These are phyloP conservation scores for Scutellaria baicalensis DNA, from an alignment of 257 asterid genomes.

Conservation along the genomic window DNA sequence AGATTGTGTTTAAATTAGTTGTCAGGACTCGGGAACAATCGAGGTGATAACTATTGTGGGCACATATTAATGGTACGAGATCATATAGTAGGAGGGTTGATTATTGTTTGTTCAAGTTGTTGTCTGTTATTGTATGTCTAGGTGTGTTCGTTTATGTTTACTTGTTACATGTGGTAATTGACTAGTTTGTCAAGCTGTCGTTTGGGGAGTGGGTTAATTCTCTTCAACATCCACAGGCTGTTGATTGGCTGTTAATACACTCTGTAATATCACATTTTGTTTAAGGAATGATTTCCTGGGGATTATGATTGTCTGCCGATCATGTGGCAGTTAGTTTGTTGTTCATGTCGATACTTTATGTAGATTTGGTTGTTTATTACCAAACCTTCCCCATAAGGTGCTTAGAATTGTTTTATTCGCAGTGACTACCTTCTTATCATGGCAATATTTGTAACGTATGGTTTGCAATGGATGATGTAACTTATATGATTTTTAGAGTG, in stretches of 20 bases:
- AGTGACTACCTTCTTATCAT: not conserved
- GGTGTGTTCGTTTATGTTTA: not conserved
- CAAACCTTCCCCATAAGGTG: not conserved
- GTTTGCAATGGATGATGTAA: not conserved
- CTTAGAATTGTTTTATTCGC: not conserved
- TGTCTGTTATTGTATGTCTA: not conserved
- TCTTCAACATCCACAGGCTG: not conserved
- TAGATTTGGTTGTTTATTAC: not conserved
- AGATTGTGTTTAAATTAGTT: not conserved
- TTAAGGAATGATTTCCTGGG: not conserved
- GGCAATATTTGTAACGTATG: not conserved
- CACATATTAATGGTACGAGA: too few species aligned
- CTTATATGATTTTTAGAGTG: not conserved
- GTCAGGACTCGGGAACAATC: not conserved
- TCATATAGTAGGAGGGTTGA: not conserved
- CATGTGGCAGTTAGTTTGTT: not conserved
- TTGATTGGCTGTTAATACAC: not conserved
- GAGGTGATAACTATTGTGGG: not conserved
- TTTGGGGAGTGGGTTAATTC: not conserved
- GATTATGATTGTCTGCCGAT: not conserved
- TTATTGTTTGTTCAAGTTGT: not conserved
- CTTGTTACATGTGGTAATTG: not conserved
- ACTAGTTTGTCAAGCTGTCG: not conserved
- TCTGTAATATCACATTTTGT: not conserved
- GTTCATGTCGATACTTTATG: not conserved